Evolutionary conservation across 2,329 filamentous ascomycete species (phyloP).

Genomic region (Periconia sp.): DNA sequence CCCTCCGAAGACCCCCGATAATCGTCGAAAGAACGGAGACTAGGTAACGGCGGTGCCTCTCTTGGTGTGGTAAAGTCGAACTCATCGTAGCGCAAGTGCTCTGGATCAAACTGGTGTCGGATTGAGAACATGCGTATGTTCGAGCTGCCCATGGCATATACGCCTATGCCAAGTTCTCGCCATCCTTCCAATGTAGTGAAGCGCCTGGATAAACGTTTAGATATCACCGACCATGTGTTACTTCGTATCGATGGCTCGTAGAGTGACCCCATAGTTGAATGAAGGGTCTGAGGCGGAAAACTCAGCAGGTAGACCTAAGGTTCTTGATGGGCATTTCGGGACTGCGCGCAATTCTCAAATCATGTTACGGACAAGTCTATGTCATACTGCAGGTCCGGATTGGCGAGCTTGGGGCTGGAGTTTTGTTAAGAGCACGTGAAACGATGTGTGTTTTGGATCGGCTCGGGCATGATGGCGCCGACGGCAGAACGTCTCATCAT

Average conservation of each 20-base stretch:
- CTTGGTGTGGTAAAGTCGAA: slow-evolving; percentile 1
- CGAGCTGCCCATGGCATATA: slow-evolving; percentile 21
- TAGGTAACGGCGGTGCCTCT: slow-evolving; percentile 2
- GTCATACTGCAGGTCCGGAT: slow-evolving; percentile 1
- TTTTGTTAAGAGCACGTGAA: slow-evolving; percentile 7
- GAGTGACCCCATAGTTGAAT: slow-evolving; percentile 13
- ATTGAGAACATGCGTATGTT: slow-evolving; percentile 21
- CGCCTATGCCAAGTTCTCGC: slow-evolving; percentile 20
- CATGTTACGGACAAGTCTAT: slow-evolving; percentile 2
- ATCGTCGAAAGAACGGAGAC: background rate
- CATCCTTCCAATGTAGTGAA: slow-evolving; percentile 28
- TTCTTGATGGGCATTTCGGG: background rate
- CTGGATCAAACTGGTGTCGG: slow-evolving; percentile 21
- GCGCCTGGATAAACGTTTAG: slow-evolving; percentile 11
- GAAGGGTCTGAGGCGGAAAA: background rate
- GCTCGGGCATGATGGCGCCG: background rate
- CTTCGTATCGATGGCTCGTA: slow-evolving; percentile 15
- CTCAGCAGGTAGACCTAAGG: too few relatives aligned
- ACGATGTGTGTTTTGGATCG: slow-evolving; percentile 6
- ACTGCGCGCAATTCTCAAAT: background rate
- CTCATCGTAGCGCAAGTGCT: slow-evolving; percentile 12
- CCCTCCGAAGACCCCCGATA: slow-evolving; percentile 10
- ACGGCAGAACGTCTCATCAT: too few relatives aligned
- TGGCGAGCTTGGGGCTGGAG: background rate
- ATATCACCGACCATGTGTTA: slow-evolving; percentile 9